Evolutionary conservation across 768 basidiomycete genomes (phyloP), one percentile per base, ranked within the genome.

Genomic region (Tricholoma furcatifolium): DNA sequence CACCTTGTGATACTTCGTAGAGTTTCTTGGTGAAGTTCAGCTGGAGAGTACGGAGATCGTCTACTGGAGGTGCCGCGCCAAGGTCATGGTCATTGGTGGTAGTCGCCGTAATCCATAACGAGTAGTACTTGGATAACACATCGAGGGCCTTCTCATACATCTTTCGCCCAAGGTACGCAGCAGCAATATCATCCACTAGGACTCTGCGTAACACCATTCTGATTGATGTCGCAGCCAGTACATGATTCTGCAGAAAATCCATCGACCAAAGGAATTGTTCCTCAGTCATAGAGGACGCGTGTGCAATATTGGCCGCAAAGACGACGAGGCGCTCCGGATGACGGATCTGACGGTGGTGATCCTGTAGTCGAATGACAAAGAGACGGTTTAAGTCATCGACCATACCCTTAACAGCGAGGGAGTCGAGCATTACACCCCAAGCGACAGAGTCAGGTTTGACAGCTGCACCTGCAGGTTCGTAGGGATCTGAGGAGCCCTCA

Each of bases 401-500:
- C 62, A 76, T 76, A 32, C 73, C 73, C 10, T 75, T 67, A 11
- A 66, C 62, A 1, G 81, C 81, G 24, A 90, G 75, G 2, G 74
- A 72, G 31, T 81, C 75, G 10, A 92, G 63, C 66, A 93, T 80
- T n/a, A 75, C 49, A 2, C 64, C 55, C 85, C 87, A 91, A 1
- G 83, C 77, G 2, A 69, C 55, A 3, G 61, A 54, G 56, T 82
- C 77, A 2, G 90, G 90, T 10, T 78, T 75, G 4, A 75, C 67
- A 15, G 82, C 74, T 0, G 65, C 65, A 9, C 64, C 67, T 6
- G 76, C 65, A 1, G 82, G 67, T 45, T 77, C 69, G 56, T 72
- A 80, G 1, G 75, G 74, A 55, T 74, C 61, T 31, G 58, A 51
- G 55, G 59, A 58, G 61, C 64, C 59, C 50, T 60, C 21, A 39